A percentile compares a stretch with the other conserved stretches of the same genome.
Evolutionary conservation across 768 basidiomycete genomes (phyloP).

Genomic region (Mycena albidolilacea): DNA sequence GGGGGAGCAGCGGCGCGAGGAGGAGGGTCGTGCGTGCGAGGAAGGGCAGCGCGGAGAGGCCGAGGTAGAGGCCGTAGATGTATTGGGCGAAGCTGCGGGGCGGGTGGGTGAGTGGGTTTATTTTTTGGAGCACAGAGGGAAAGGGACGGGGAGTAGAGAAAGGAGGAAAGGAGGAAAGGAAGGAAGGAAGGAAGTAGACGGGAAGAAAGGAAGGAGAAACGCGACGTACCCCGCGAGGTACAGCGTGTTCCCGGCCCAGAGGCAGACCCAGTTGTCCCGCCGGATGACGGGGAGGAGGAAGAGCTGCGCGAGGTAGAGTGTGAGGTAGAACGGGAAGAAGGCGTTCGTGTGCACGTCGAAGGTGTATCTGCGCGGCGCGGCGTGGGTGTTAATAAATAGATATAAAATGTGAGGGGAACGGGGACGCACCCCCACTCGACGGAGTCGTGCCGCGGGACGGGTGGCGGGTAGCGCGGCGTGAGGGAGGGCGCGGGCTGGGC

Average conservation of each 20-base stretch:
- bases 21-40: conserved; percentile 91
- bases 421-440: conserved; percentile 38
- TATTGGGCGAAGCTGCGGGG: conserved; percentile 84
- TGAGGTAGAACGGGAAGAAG: conserved; percentile 94
- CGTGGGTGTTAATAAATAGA: no score
- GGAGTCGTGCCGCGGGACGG: conserved; percentile 55
- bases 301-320: conserved; percentile 90
- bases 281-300: conserved; percentile 88
- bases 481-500: conserved; percentile 39
- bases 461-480: conserved; percentile 74
- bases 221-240: conserved; percentile 84
- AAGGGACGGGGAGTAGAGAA: neutral
- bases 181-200: neutral
- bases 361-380: conserved; percentile 68
- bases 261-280: conserved; percentile 92
- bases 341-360: conserved; percentile 98
- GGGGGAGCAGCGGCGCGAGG: conserved; percentile 89
- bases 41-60: conserved; percentile 92
- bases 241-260: conserved; percentile 93
- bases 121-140: neutral
- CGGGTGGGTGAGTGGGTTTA: no score
- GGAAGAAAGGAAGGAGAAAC: neutral
- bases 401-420: no score
- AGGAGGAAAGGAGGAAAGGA: no score
- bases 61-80: conserved; percentile 91